Evolutionary conservation across 768 basidiomycete species (phyloP).

Genomic region (Tricholoma sp.): DNA sequence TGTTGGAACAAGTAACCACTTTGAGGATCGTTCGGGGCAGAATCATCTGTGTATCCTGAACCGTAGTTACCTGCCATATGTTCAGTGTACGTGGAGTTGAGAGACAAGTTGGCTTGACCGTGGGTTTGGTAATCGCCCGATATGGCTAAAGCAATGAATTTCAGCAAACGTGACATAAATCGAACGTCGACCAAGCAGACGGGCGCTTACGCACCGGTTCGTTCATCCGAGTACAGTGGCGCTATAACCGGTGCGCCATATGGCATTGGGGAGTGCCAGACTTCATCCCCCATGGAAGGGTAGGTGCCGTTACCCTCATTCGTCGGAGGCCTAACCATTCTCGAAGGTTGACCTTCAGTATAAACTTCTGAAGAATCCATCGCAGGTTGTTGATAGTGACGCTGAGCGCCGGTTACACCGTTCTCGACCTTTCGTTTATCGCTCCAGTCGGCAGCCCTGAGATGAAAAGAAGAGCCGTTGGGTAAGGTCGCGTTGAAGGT

Average conservation of each 20-base stretch:
- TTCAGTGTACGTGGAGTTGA: neutral
- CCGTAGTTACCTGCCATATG: slow-evolving; percentile 13
- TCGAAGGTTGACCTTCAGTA: slow-evolving; percentile 27
- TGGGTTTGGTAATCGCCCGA: slow-evolving; percentile 38
- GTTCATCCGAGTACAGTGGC: slow-evolving; percentile 53
- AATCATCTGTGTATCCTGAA: slow-evolving; percentile 29
- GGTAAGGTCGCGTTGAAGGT: slow-evolving; percentile 21
- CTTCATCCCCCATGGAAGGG: slow-evolving; percentile 25
- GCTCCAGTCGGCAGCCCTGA: slow-evolving; percentile 60
- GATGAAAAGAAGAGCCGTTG: slow-evolving; percentile 37
- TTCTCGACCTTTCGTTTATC: slow-evolving; percentile 19
- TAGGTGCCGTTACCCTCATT: slow-evolving; percentile 19
- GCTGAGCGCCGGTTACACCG: neutral
- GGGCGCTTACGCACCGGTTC: slow-evolving; percentile 39
- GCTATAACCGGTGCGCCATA: slow-evolving; percentile 41
- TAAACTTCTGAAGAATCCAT: slow-evolving; percentile 14
- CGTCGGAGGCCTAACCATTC: slow-evolving; percentile 26
- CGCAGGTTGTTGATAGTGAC: slow-evolving; percentile 20
- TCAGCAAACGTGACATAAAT: slow-evolving; percentile 7
- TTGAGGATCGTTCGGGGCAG: slow-evolving; percentile 22
- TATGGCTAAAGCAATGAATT: slow-evolving; percentile 26
- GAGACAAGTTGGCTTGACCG: slow-evolving; percentile 23
- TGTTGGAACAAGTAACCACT: slow-evolving; percentile 23
- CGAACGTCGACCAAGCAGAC: neutral
- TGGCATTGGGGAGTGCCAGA: slow-evolving; percentile 28